Evolutionary conservation across 441 rosid species (phyloP).

Genomic region (Aquilaria agallochum): DNA sequence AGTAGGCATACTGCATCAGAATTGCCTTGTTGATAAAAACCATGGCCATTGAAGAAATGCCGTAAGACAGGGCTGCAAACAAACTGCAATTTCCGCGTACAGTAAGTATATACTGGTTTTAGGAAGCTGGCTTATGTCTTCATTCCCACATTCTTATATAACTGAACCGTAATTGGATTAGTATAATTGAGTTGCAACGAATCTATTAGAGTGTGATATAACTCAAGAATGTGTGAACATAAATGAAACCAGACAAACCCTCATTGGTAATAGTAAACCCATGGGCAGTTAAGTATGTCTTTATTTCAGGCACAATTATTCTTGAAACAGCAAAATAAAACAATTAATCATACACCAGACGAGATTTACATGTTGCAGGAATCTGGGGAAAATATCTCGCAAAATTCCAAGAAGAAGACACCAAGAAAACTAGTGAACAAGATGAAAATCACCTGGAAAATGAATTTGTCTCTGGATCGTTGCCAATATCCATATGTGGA

Average conservation of each 20-base stretch:
- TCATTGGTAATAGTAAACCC: not conserved
- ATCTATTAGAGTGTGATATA: not conserved
- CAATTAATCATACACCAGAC: no score
- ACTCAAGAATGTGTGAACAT: conserved; percentile 6
- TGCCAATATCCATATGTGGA: conserved; percentile 48
- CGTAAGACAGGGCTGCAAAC: conserved; percentile 79
- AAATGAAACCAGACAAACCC: not conserved
- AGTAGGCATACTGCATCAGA: conserved; percentile 76
- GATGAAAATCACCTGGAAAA: conserved; percentile 38
- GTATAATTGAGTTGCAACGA: not conserved
- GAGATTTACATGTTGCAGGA: no score
- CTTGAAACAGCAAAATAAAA: no score
- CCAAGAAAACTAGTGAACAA: not conserved
- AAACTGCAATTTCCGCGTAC: conserved; percentile 41
- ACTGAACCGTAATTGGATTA: not conserved
- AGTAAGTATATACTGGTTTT: not conserved
- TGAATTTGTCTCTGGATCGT: conserved; percentile 40
- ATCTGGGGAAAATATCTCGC: no score
- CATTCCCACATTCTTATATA: not conserved
- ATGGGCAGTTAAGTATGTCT: not conserved
- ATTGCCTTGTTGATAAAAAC: conserved; percentile 94
- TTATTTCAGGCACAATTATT: not conserved
- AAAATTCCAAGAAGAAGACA: not conserved
- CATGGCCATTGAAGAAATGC: conserved; percentile 96
- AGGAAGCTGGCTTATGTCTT: no score